Base-by-base conservation (phyloP, 2,329 filamentous ascomycete genomes). In the Fusarium sp. region DNA sequence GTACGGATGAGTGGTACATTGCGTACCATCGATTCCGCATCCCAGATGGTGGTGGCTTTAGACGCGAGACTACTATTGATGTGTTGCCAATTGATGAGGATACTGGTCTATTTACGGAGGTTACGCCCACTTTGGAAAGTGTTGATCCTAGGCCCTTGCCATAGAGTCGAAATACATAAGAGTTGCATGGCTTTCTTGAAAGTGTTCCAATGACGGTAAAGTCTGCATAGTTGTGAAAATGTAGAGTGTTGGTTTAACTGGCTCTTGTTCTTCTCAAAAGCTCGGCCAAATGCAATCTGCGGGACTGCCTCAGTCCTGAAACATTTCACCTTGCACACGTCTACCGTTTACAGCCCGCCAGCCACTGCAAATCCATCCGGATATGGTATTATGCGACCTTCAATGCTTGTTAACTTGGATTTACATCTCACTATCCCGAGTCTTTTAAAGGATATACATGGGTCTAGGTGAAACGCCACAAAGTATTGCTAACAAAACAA, bases 1-100 rank as follows among this genome's bases (percentile, higher is more conserved):
- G 79, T 0, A 84, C 82, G 1, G 83, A 85, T 63, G 78, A 84
- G 25, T 85, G 83, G 83, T 84, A 83, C 60, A 84, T 86, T 32
- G 83, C 79, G 0, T 85, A 85, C 50, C 83, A 85, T 64, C 79
- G 83, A 3, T 85, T 85, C 59, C 76, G 71, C 5, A 84, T 85
- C 30, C 83, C 83, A 0, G 73, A 77, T 42, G 83, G 84, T 0
- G 78, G 83, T 59, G 84, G 83, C 1, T 83, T 79, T 4, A 74
- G 79, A 49, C 72, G 83, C 0, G 83, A 85, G 76, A 80, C 78
- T 4, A 81, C 81, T 0, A 80, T 85, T 43, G 83, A 85, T 48
- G 65, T 67, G 10, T 40, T 85, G 18, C 75, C 71, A 4, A 82
- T 85, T 49, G 77, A 82, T 48, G 27, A 59, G 7, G 68, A 78